Evolutionary conservation across 2,329 filamentous ascomycete species (phyloP).

Genomic region (Mariannaea sp.): DNA sequence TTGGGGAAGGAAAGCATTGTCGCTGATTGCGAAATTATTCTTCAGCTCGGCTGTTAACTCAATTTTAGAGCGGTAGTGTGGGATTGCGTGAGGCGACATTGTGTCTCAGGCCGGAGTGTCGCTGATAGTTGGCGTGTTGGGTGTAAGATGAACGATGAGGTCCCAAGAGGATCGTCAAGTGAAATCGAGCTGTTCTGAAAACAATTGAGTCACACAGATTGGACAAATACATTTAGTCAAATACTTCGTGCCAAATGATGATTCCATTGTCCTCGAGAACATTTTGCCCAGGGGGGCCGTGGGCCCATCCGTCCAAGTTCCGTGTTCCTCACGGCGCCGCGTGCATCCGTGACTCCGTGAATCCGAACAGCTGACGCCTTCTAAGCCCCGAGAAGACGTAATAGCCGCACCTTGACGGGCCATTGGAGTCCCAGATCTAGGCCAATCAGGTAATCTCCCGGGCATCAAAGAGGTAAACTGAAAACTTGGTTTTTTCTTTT

Average conservation of each 20-base stretch:
- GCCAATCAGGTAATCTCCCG: not conserved
- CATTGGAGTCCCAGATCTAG: not conserved
- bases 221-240: slow-evolving; percentile 5
- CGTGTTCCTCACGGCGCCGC: not conserved
- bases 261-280: not conserved
- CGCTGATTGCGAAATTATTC: slow-evolving; percentile 47
- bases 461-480: slow-evolving; percentile 13
- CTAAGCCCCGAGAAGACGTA: not conserved
- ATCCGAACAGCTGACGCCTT: not conserved
- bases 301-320: not conserved
- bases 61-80: slow-evolving; percentile 21
- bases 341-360: not conserved
- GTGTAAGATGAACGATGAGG: not conserved
- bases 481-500: not conserved
- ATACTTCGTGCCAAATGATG: not conserved
- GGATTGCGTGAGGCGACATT: slow-evolving; percentile 51
- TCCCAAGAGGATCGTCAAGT: not conserved
- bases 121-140: not conserved
- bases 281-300: too few species aligned
- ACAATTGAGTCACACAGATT: not conserved
- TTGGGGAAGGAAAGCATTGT: slow-evolving; percentile 78
- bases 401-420: not conserved
- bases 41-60: slow-evolving; percentile 38
- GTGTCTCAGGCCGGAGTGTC: slow-evolving; percentile 29
- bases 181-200: not conserved